Base-by-base conservation (phyloP, 192 early-diverging fungal species). In the Linnemannia hyalina region DNA sequence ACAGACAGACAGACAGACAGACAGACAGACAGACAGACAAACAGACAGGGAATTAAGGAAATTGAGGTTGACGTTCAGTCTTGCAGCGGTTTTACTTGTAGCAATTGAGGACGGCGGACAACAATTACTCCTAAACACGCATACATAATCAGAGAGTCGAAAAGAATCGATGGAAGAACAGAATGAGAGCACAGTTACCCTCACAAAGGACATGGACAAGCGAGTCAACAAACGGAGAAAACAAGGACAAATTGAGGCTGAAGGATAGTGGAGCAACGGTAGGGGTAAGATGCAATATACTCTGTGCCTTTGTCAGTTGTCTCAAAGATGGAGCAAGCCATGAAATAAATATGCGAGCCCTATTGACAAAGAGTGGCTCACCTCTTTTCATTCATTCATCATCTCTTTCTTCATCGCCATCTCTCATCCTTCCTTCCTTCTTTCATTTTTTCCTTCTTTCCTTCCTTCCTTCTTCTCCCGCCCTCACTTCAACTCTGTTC, bases 151-250 rank as follows among this genome's bases (percentile, higher is more conserved):
- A 70, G 20, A 70, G 38, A 36, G 20, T 38, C 18, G 6, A 70
- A 70, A 57, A 63, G 40, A 76, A 76, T 23, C 11, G 22, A 76
- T 38, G 26, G 55, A 76, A 75, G 40, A 4, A 32, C 22, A n/a
- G 36, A 75, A 74, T 49, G 47, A 73, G 47, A 73, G 72, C 46
- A 47, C 46, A 15, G 10, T 47, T 47, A 47, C 46, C 13, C 15
- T 47, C 13, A 47, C 46, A 47, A 47, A 47, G 46, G 46, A 47
- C 15, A 47, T 47, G 15, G 35, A 13, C 13, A 18, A 18, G 18
- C 47, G 16, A 49, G 47, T 57, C n/a, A 57, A n/a, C 55, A 57
- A 57, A 8, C 47, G 18, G 3, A 57, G 5, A 6, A 54, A 23
- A 23, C 18, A 55, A 26, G 55, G 10, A 60, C 55, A 4, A 26